Conservation (phyloP, 192 early-diverging fungal genomes). For the Martensiomyces pterosporus region DNA sequence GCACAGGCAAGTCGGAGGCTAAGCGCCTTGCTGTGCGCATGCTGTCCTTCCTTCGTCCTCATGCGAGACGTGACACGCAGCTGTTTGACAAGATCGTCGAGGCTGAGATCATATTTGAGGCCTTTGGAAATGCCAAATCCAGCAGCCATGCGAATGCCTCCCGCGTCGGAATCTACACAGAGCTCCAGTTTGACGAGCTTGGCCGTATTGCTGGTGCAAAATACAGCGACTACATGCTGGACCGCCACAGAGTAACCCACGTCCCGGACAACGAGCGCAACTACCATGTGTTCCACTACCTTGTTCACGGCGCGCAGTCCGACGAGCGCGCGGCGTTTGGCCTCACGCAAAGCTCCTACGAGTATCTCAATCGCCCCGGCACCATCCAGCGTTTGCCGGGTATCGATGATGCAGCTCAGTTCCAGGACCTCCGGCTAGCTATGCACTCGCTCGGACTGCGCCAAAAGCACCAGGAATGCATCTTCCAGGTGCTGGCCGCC, state of each 20-base stretch:
- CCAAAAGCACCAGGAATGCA: conserved; percentile 74
- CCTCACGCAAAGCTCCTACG: conserved; percentile 61
- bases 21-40: conserved; percentile 62
- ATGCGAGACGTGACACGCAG: conserved; percentile 65
- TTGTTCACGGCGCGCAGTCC: conserved; percentile 75
- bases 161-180: conserved; percentile 77
- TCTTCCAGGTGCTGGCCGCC: conserved; percentile 81
- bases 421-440: conserved; percentile 68
- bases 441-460: conserved; percentile 87
- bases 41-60: conserved; percentile 63
- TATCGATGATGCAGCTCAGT: conserved; percentile 59
- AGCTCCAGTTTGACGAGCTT: conserved; percentile 91
- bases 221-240: conserved; percentile 83
- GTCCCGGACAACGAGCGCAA: conserved; percentile 69
- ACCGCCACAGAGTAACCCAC: conserved; percentile 72
- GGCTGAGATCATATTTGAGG: conserved; percentile 72
- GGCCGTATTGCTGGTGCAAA: conserved; percentile 85
- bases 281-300: conserved; percentile 95
- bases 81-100: conserved; percentile 65
- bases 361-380: conserved; percentile 40
- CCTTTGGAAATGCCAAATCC: conserved; percentile 87
- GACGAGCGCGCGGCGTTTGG: conserved; percentile 75
- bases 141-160: conserved; percentile 73
- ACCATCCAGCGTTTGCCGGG: conserved; percentile 53
- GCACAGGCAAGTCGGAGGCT: conserved; percentile 83